phyloP scores from a whole-genome alignment of 139 green algal species.

The Tetraselmis chui region DNA sequence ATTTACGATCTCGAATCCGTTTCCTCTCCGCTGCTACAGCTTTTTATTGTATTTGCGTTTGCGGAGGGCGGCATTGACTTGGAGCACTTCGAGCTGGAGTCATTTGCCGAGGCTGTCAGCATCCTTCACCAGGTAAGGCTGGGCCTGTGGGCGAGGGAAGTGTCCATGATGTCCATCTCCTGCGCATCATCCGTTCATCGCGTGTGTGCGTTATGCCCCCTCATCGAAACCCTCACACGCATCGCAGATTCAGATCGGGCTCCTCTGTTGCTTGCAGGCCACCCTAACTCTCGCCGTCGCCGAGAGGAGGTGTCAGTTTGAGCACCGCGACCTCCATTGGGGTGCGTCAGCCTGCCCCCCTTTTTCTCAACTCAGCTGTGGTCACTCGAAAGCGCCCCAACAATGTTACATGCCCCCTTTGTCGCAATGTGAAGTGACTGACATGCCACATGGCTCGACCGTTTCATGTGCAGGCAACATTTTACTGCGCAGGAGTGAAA shows the following conservation, averaged over 20 bases:
- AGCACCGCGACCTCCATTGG: slow-evolving; percentile 97
- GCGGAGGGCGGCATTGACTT: slow-evolving; percentile 80
- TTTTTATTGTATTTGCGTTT: slow-evolving; percentile 54
- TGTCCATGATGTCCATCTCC: not conserved
- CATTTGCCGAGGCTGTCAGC: slow-evolving; percentile 60
- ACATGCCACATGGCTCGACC: too few species aligned
- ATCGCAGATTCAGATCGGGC: not conserved
- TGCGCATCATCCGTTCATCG: not conserved
- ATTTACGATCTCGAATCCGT: too few species aligned
- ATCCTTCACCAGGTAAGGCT: slow-evolving; percentile 78
- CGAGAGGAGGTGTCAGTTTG: slow-evolving; percentile 83
- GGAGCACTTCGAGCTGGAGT: slow-evolving; percentile 66
- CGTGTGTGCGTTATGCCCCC: not conserved
- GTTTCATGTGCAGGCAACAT: slow-evolving; percentile 40
- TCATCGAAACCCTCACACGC: not conserved
- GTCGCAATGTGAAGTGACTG: too few species aligned
- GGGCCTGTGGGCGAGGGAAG: not conserved
- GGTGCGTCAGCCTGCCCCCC: slow-evolving; percentile 30
- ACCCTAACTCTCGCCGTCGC: slow-evolving; percentile 72
- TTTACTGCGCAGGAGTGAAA: slow-evolving; percentile 25
- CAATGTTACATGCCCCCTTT: too few species aligned
- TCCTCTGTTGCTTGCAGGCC: slow-evolving; percentile 41
- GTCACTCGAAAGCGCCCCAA: too few species aligned
- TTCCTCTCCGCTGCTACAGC: too few species aligned
- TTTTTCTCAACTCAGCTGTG: too few species aligned